phyloP scores from a whole-genome alignment of 176 grass and related monocot genomes.

The Aechmea fasciata region DNA sequence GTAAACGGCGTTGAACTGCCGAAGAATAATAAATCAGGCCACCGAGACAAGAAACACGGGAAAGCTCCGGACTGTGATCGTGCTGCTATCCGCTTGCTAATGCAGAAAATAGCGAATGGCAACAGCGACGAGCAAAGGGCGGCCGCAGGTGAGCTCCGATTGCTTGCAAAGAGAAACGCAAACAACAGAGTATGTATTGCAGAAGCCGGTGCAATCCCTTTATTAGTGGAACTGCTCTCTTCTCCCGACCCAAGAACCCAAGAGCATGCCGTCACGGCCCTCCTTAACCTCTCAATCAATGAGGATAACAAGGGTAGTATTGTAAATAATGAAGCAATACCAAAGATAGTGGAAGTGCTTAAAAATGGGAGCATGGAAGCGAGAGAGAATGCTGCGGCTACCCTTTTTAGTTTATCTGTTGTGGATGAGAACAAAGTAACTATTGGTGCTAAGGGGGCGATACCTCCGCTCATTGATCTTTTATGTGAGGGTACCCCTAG shows the following conservation, averaged over 20 bases:
- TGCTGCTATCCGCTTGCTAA: conserved; percentile 49
- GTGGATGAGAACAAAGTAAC: conserved; percentile 77
- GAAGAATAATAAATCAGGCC: conserved; percentile 29
- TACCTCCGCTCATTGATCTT: conserved; percentile 78
- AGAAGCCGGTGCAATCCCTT: conserved; percentile 72
- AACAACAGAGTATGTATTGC: conserved; percentile 89
- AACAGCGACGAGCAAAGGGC: conserved; percentile 70
- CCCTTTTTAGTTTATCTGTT: conserved; percentile 83
- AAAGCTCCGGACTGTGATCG: conserved; percentile 58
- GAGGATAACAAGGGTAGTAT: conserved; percentile 81
- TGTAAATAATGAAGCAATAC: conserved; percentile 66
- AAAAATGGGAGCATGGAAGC: conserved; percentile 89
- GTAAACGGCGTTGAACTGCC: conserved; percentile 80
- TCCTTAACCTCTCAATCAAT: conserved; percentile 91
- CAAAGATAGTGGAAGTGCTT: conserved; percentile 76
- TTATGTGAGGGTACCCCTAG: conserved; percentile 70
- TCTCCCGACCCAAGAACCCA: conserved; percentile 72
- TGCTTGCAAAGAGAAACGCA: conserved; percentile 89
- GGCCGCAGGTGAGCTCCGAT: conserved; percentile 84
- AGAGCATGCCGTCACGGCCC: conserved; percentile 87
- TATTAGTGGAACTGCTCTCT: conserved; percentile 69
- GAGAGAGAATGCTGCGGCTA: conserved; percentile 90
- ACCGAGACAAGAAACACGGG: conserved; percentile 37
- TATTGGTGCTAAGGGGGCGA: conserved; percentile 67
- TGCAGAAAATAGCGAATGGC: conserved; percentile 48